A percentile compares a stretch with the other conserved stretches of the same genome.
These are phyloP conservation scores for Epichloe scottii DNA, from an alignment of 2,329 filamentous ascomycete species.

Conservation along the genomic window DNA sequence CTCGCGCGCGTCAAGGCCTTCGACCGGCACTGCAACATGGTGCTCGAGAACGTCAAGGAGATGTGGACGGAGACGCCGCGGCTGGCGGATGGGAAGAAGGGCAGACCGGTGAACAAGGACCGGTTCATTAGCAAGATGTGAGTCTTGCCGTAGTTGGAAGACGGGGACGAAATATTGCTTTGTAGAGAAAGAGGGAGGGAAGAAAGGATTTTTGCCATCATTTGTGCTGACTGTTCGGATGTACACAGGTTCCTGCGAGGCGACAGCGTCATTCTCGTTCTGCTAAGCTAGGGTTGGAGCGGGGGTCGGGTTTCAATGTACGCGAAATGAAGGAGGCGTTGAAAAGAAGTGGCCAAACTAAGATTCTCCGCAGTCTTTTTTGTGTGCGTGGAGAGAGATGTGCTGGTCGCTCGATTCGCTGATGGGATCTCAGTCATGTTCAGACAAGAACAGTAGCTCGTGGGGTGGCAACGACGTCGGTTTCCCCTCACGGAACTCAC, in stretches of 20 bases:
- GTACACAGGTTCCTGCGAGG: constrained; percentile 65
- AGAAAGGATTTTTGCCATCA: not conserved
- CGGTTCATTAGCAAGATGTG: constrained; percentile 96
- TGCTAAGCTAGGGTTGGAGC: constrained; percentile 50
- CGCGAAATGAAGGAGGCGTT: not conserved
- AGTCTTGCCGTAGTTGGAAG: not conserved
- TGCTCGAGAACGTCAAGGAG: constrained; percentile 84
- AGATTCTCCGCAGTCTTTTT: not conserved
- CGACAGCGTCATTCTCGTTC: constrained; percentile 76
- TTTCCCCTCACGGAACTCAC: too few relatives aligned
- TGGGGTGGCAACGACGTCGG: too few relatives aligned
- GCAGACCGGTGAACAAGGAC: constrained; percentile 90
- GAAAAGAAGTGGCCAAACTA: not conserved
- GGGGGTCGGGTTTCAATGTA: not conserved
- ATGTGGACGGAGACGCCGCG: constrained; percentile 98
- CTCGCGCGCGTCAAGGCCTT: constrained; percentile 97
- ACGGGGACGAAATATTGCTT: not conserved
- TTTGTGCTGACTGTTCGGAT: not conserved
- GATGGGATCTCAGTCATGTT: too few relatives aligned
- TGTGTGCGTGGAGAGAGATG: not conserved
- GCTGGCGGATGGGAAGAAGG: constrained; percentile 75
- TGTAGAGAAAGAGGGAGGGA: too few relatives aligned
- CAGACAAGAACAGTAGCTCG: too few relatives aligned
- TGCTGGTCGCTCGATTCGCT: too few relatives aligned
- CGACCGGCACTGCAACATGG: constrained; percentile 98